A percentile compares a stretch with the other conserved stretches of the same genome.
These are phyloP conservation scores for Hemisphaericaspora xylanilytica DNA, from an alignment of 1,139 yeast species.

Conservation along the genomic window DNA sequence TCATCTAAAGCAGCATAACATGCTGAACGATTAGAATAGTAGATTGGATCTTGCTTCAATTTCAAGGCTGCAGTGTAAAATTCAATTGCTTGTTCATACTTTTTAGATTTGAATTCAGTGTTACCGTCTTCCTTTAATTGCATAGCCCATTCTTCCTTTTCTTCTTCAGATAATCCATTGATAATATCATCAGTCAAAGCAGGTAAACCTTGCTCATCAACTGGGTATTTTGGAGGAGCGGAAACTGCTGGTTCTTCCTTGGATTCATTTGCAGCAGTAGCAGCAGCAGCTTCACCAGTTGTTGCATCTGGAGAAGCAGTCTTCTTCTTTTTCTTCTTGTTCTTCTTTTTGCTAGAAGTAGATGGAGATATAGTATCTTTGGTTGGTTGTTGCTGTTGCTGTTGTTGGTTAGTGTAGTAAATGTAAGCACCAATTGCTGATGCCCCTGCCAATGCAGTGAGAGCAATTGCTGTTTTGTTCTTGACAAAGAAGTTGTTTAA, in stretches of 20 bases:
- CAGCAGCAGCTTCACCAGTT: slow-evolving; percentile 4
- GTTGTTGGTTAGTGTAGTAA: slow-evolving; percentile 41
- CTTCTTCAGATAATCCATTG: slow-evolving; percentile 44
- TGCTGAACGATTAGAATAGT: slow-evolving; percentile 92
- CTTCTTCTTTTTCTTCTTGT: slow-evolving; percentile 9
- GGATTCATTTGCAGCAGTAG: slow-evolving; percentile 14
- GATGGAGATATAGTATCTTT: slow-evolving; percentile 1
- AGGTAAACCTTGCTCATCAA: slow-evolving; percentile 56
- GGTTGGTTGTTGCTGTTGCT: slow-evolving; percentile 3
- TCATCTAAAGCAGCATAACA: slow-evolving; percentile 83
- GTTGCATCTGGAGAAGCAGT: slow-evolving; percentile 8
- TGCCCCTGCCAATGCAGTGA: slow-evolving; percentile 61
- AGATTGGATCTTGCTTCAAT: slow-evolving; percentile 79
- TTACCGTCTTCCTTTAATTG: slow-evolving; percentile 91
- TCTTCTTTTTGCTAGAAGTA: slow-evolving; percentile 8
- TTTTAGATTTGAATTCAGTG: slow-evolving; percentile 66
- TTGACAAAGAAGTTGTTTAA: slow-evolving; percentile 44
- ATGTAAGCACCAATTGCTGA: slow-evolving; percentile 62
- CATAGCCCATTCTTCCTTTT: slow-evolving; percentile 68
- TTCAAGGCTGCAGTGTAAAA: slow-evolving; percentile 76
- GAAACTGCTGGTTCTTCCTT: too few species aligned
- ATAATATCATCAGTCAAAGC: slow-evolving; percentile 48
- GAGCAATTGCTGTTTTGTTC: slow-evolving; percentile 57
- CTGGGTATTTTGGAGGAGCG: slow-evolving; percentile 38
- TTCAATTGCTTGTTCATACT: slow-evolving; percentile 69